A percentile compares a stretch with the other conserved stretches of the same genome.
Conservation (phyloP, 2,329 filamentous ascomycete species). For the Fusarium caatingaense region DNA sequence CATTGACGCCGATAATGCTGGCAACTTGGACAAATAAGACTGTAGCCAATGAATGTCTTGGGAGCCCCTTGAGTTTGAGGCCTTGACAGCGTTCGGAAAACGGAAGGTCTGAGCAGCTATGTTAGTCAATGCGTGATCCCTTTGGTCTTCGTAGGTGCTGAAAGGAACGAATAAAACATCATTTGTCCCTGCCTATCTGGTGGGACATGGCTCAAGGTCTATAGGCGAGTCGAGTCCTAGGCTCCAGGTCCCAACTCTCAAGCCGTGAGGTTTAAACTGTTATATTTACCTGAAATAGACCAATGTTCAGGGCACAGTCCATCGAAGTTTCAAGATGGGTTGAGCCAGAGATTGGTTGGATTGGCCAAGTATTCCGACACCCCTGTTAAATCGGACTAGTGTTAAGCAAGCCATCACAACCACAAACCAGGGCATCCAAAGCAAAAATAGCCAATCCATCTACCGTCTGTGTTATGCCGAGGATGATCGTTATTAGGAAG, state of each 20-base stretch:
- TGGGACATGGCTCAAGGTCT: background rate
- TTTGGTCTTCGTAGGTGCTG: background rate
- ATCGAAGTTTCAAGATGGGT: conserved; percentile 7
- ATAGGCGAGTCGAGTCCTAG: conserved; percentile 15
- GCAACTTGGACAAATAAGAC: conserved; percentile 24
- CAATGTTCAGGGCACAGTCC: background rate
- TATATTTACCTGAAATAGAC: conserved; percentile 13
- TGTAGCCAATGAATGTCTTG: conserved; percentile 23
- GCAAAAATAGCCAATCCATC: conserved; percentile 8
- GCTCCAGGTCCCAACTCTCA: conserved; percentile 1
- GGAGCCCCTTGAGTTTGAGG: conserved; percentile 2
- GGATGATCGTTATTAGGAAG: background rate
- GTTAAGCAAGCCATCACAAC: conserved; percentile 4
- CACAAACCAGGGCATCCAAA: conserved; percentile 11
- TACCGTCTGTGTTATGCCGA: background rate
- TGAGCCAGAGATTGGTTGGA: conserved; percentile 20
- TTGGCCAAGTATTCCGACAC: conserved; percentile 2
- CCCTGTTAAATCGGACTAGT: conserved; percentile 4
- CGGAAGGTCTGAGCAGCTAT: conserved; percentile 15
- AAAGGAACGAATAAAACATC: background rate
- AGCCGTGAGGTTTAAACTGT: conserved; percentile 6
- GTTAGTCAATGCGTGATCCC: conserved; percentile 27
- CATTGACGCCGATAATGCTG: conserved; percentile 32
- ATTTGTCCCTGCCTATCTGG: background rate
- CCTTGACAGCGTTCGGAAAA: conserved; percentile 11